A percentile compares a stretch with the other conserved stretches of the same genome.
These are phyloP conservation scores for Naganishia sp. DNA, from an alignment of 1,284 basidiomycete species.

Conservation along the genomic window DNA sequence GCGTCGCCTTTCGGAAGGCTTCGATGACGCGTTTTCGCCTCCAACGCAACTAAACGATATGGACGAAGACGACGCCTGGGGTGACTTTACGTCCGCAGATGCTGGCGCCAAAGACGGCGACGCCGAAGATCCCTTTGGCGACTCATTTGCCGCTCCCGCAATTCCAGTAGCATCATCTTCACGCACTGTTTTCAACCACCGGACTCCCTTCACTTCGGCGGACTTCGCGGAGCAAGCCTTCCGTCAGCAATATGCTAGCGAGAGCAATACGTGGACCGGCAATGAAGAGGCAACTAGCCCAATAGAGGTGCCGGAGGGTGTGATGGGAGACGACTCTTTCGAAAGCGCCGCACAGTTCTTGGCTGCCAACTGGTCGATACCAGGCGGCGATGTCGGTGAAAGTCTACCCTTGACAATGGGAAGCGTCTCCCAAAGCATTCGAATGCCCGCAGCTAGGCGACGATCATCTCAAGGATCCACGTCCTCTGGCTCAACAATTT, in stretches of 20 bases:
- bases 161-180: slow-evolving; percentile 22
- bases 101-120: slow-evolving; percentile 19
- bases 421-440: slow-evolving; percentile 11
- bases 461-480: slow-evolving; percentile 8
- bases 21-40: slow-evolving; percentile 34
- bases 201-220: slow-evolving; percentile 31
- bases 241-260: slow-evolving; percentile 23
- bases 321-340: slow-evolving; percentile 43
- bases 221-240: slow-evolving; percentile 35
- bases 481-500: slow-evolving; percentile 16
- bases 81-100: slow-evolving; percentile 43
- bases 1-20: slow-evolving; percentile 30
- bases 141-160: slow-evolving; percentile 35
- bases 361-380: slow-evolving; percentile 43
- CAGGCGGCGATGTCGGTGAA: slow-evolving; percentile 45
- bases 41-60: slow-evolving; percentile 18
- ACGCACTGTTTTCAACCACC: slow-evolving; percentile 17
- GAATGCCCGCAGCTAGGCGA: neutral
- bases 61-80: slow-evolving; percentile 47
- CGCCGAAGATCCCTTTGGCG: slow-evolving; percentile 50
- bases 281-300: slow-evolving; percentile 17
- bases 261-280: slow-evolving; percentile 16
- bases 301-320: slow-evolving; percentile 27
- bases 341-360: slow-evolving; percentile 34
- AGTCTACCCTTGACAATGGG: slow-evolving; percentile 44